A percentile compares a stretch with the other conserved stretches of the same genome.
Evolutionary conservation across 768 basidiomycete species (phyloP).

Genomic region (Heimioporus sp.): DNA sequence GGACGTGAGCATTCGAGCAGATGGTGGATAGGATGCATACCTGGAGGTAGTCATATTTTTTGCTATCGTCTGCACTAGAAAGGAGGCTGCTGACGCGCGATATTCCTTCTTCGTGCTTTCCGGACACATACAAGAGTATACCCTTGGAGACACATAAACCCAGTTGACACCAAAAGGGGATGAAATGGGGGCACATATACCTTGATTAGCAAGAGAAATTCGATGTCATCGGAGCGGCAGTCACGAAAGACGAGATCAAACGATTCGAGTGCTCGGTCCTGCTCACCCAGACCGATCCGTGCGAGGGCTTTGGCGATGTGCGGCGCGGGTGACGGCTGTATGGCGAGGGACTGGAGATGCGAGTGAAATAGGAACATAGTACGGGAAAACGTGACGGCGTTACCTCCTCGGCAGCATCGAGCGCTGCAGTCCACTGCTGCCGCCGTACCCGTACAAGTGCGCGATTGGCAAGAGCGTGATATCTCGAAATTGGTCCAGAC

Average conservation of each 20-base stretch:
- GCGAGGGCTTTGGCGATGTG: constrained; percentile 8
- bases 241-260: constrained; percentile 5
- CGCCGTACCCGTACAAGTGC: neutral
- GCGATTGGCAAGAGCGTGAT: neutral
- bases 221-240: neutral
- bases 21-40: neutral
- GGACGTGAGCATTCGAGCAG: neutral
- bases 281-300: neutral
- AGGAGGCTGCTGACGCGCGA: neutral
- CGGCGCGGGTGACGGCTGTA: neutral
- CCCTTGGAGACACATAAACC: neutral
- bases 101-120: neutral
- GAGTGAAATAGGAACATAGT: neutral
- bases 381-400: neutral
- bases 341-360: neutral
- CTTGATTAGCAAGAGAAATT: constrained; percentile 3
- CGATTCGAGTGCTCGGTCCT: neutral
- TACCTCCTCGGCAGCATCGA: neutral
- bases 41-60: neutral
- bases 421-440: neutral
- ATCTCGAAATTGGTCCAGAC: neutral
- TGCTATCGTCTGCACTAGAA: neutral
- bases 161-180: no score
- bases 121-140: neutral
- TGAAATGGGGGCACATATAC: neutral